phyloP scores from a whole-genome alignment of 495 filamentous ascomycete species.

The Penicillium pancosmium region DNA sequence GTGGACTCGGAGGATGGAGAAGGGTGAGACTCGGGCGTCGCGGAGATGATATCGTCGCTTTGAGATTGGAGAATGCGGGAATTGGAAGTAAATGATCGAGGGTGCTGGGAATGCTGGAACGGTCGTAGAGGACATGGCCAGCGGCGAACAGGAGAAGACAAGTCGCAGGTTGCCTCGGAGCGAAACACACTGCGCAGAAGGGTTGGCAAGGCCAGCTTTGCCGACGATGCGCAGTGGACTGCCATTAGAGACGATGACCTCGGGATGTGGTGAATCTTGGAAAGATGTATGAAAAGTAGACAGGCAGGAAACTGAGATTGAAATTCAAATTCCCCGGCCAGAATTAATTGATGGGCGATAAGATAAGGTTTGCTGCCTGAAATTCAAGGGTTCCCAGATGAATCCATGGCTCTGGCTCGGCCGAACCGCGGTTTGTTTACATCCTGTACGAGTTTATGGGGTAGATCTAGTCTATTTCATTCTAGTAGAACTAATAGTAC shows the following conservation, averaged over 20 bases:
- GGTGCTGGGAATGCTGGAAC: constrained; percentile 5
- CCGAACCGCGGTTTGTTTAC: too few relatives aligned
- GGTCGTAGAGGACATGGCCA: constrained; percentile 3
- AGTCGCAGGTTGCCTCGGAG: constrained; percentile 24
- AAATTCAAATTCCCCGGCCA: not conserved
- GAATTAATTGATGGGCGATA: constrained; percentile 20
- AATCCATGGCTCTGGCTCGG: not conserved
- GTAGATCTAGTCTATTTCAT: too few relatives aligned
- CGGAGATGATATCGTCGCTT: not conserved
- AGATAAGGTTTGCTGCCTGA: constrained; percentile 12
- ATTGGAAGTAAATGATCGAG: constrained; percentile 21
- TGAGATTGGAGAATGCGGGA: not conserved
- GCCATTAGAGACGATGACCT: constrained; percentile 17
- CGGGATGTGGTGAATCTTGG: not conserved
- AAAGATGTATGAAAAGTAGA: not conserved
- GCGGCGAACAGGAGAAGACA: constrained; percentile 2
- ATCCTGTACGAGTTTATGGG: too few relatives aligned
- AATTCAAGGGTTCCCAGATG: not conserved
- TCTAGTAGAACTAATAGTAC: too few relatives aligned
- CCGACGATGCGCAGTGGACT: constrained; percentile 24
- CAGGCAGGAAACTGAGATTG: not conserved
- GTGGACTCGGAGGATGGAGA: not conserved
- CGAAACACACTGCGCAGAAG: constrained; percentile 29
- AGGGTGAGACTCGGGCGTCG: not conserved
- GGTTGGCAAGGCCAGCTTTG: constrained; percentile 27